Conservation (phyloP, 202 grass and related monocot species). For the Digitaria exilis region DNA sequence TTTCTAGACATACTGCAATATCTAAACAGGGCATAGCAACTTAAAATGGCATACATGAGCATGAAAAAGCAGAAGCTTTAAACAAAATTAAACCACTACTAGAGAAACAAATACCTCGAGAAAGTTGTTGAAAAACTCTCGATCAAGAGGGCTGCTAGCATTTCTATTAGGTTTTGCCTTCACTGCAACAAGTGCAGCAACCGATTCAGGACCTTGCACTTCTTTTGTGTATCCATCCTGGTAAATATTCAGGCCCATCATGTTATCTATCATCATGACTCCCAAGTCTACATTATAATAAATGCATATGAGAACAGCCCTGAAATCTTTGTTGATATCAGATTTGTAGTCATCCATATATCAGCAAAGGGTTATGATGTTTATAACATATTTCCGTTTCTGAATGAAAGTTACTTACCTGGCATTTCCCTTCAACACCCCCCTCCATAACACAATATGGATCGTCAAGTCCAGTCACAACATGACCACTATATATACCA, state of each 20-base stretch:
- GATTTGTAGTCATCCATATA: background rate
- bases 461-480: conserved; percentile 64
- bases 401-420: conserved; percentile 45
- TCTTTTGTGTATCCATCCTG: conserved; percentile 93
- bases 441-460: conserved; percentile 55
- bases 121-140: conserved; percentile 64
- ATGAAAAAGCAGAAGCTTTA: background rate
- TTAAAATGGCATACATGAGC: background rate
- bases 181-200: conserved; percentile 58
- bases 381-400: background rate
- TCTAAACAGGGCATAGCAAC: background rate
- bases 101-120: conserved; percentile 50
- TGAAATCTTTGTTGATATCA: background rate
- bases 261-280: conserved; percentile 6
- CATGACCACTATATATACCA: conserved; percentile 77
- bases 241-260: conserved; percentile 19
- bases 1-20: background rate
- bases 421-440: conserved; percentile 60
- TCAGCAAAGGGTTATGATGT: background rate
- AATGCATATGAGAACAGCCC: background rate
- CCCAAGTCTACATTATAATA: conserved; percentile 10
- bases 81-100: background rate
- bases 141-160: conserved; percentile 51
- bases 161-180: conserved; percentile 72
- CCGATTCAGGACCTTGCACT: conserved; percentile 53